Base-by-base conservation (phyloP, 345 rosid genomes). In the Acer yangbiense region DNA sequence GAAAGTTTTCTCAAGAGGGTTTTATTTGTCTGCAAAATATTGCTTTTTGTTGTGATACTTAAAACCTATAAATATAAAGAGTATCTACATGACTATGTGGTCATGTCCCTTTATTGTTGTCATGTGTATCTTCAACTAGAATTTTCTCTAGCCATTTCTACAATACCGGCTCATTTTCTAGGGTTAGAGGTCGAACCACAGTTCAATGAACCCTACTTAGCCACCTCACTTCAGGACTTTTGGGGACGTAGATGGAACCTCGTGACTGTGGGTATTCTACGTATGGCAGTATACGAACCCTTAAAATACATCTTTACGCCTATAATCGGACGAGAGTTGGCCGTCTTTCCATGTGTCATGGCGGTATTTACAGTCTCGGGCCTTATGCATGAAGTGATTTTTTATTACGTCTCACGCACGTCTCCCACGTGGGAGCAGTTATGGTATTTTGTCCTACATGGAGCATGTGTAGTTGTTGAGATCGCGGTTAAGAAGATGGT, bases 221-320 rank as follows among this genome's bases (percentile, higher is more conserved):
- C 95, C 60, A 90, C 94, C 65, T 93, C 97, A 3, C 78, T 95
- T 0, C 98, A 95, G 71, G 95, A 91, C 80, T 95, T 93, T 46
- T 94, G 98, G 98, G 86, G 98, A 48, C 87, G 80, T 0, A 79
- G 98, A 52, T 94, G 98, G 97, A 94, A 91, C 77, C 88, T 89
- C 14, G 85, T 89, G 88, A 90, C 87, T 39, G 65, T 90, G 0
- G 61, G 77, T 9, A 62, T 91, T 32, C 89, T 93, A 54, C 88
- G 93, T 1, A 86, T 85, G 0, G 78, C 94, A 1, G 87, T 89
- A 6, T 88, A 90, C 77, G 8, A 78, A 10, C 98, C 98, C 0
- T 60, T 82, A 3, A 87, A 83, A 13, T 46, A 55, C 7, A 9
- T 74, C 39, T 74, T 39, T 0, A 54, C 68, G 6, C 68, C 13